These are phyloP conservation scores for Dovyalis caffra DNA, from an alignment of 345 rosid species.

Conservation along the genomic window DNA sequence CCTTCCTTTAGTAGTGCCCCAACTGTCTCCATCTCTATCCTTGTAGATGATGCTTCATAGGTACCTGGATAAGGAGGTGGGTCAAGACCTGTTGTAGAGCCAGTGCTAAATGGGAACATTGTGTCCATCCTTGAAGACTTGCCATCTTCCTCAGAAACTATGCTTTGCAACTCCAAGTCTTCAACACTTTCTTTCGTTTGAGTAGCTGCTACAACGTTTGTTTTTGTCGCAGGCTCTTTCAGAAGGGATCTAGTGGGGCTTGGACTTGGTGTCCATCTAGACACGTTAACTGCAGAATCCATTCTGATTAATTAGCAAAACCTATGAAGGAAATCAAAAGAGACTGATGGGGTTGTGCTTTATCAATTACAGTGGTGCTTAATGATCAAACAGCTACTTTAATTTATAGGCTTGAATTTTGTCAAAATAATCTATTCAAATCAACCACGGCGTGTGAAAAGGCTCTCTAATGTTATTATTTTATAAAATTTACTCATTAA, in stretches of 20 bases:
- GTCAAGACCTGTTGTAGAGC: not conserved
- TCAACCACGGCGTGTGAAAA: no score
- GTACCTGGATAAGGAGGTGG: not conserved
- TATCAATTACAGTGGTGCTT: no score
- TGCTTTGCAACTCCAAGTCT: conserved; percentile 3
- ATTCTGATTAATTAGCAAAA: not conserved
- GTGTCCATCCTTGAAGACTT: not conserved
- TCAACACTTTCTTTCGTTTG: not conserved
- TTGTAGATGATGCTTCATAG: not conserved
- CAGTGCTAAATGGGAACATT: conserved; percentile 10
- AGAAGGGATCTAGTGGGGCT: not conserved
- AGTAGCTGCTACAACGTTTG: not conserved
- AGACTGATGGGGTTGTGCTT: no score
- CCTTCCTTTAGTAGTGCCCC: no score
- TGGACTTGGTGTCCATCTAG: conserved; percentile 20
- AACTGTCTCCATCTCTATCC: not conserved
- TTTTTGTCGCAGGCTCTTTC: not conserved
- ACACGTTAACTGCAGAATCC: conserved; percentile 1
- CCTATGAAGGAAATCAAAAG: no score
- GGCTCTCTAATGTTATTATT: no score
- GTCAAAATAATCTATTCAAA: no score
- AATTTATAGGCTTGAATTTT: no score
- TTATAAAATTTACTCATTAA: no score
- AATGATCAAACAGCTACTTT: no score
- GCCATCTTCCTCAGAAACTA: conserved; percentile 2